Conservation (phyloP, 2,329 filamentous ascomycete species). For the Fusarium sp. region DNA sequence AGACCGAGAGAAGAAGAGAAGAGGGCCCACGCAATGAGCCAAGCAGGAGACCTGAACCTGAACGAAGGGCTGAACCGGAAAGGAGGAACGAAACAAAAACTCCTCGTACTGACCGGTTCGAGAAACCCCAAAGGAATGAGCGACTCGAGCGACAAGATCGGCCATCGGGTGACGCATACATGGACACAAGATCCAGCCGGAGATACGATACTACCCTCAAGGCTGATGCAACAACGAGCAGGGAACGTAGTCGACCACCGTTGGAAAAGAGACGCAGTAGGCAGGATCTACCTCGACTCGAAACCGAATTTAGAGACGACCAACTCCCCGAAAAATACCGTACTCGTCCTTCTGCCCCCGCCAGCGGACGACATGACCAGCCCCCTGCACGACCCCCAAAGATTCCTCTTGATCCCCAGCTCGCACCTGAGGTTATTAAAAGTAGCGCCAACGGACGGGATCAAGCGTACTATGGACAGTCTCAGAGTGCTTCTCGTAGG, state of each 20-base stretch:
- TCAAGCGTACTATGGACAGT: slow-evolving; percentile 49
- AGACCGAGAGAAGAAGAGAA: slow-evolving; percentile 8
- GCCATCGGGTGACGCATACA: slow-evolving; percentile 12
- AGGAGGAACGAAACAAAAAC: slow-evolving; percentile 3
- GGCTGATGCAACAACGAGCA: slow-evolving; percentile 14
- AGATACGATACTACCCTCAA: slow-evolving; percentile 33
- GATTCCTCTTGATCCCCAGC: slow-evolving; percentile 46
- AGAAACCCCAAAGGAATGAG: slow-evolving; percentile 14
- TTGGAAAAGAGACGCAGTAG: slow-evolving; percentile 47
- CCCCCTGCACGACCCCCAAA: slow-evolving; percentile 43
- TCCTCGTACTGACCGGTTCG: slow-evolving; percentile 21
- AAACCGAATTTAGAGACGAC: slow-evolving; percentile 51
- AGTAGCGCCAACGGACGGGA: slow-evolving; percentile 55
- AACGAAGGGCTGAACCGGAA: slow-evolving; percentile 35
- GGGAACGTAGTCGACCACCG: slow-evolving; percentile 37
- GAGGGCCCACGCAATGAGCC: slow-evolving; percentile 4
- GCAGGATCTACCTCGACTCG: slow-evolving; percentile 56
- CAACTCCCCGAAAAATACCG: slow-evolving; percentile 46
- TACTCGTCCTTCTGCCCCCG: slow-evolving; percentile 49
- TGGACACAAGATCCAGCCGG: slow-evolving; percentile 17
- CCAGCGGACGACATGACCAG: slow-evolving; percentile 46
- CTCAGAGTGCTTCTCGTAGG: slow-evolving; percentile 25
- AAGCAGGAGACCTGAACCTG: background rate
- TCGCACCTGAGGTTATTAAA: slow-evolving; percentile 57
- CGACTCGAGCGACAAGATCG: slow-evolving; percentile 19